Percentiles rank a stretch among this genome's conserved stretches.
phyloP scores from a whole-genome alignment of 495 filamentous ascomycete species.

The Thozetella sp. region DNA sequence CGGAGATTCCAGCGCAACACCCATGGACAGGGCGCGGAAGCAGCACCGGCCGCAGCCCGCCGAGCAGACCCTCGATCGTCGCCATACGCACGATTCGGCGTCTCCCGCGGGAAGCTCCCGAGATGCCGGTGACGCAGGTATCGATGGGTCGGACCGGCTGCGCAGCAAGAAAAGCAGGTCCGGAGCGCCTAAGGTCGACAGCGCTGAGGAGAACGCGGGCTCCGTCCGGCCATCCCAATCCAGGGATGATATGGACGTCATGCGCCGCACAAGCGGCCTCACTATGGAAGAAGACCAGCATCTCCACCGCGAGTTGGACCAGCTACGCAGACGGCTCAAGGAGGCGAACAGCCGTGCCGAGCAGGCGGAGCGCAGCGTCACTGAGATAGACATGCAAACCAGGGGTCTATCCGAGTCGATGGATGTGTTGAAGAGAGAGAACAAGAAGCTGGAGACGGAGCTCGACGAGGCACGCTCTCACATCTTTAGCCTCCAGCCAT shows the following conservation, averaged over 20 bases:
- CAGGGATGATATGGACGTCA: constrained; percentile 7
- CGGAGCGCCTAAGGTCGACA: too few species aligned
- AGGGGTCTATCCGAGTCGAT: background rate
- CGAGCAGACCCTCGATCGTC: background rate
- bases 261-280: background rate
- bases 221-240: background rate
- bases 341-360: constrained; percentile 12
- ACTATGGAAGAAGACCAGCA: background rate
- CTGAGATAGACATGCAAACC: background rate
- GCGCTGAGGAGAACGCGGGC: background rate
- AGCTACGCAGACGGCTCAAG: constrained; percentile 1
- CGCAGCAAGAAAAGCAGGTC: background rate
- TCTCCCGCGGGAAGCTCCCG: background rate
- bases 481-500: constrained; percentile 34
- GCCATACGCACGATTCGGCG: background rate
- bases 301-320: constrained; percentile 3
- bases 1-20: background rate
- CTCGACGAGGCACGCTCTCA: constrained; percentile 27
- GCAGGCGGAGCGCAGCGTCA: constrained; percentile 11
- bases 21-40: background rate
- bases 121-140: constrained; percentile 4
- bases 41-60: background rate
- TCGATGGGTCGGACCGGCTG: background rate
- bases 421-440: constrained; percentile 10
- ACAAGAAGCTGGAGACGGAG: constrained; percentile 12